Evolutionary conservation across 768 basidiomycete genomes (phyloP).

Genomic region (Leccinum olivaceopallidum): DNA sequence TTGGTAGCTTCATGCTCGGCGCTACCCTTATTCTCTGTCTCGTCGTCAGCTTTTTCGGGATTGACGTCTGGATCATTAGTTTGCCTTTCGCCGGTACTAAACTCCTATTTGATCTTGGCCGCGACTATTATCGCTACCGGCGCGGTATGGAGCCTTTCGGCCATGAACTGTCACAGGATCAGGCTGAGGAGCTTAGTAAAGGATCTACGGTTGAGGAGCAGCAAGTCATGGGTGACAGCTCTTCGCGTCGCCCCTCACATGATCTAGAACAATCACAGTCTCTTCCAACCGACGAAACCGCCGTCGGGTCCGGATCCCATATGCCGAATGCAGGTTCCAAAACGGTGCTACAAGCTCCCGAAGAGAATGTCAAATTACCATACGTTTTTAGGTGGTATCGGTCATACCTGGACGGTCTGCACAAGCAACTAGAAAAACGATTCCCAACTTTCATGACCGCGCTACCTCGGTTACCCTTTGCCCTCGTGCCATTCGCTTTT

Average conservation of each 20-base stretch:
- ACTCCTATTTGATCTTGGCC: slow-evolving; percentile 62
- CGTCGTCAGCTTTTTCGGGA: slow-evolving; percentile 69
- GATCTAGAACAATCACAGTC: not conserved
- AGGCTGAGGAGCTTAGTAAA: not conserved
- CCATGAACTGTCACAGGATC: not conserved
- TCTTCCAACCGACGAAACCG: slow-evolving; percentile 9
- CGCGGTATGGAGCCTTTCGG: slow-evolving; percentile 26
- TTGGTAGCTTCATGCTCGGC: slow-evolving; percentile 68
- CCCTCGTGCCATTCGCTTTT: slow-evolving; percentile 88
- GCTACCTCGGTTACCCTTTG: slow-evolving; percentile 70
- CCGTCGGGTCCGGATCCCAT: not conserved
- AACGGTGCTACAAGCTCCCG: not conserved
- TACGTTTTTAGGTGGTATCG: not conserved
- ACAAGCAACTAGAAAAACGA: slow-evolving; percentile 25
- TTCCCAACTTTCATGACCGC: slow-evolving; percentile 76
- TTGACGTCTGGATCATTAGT: slow-evolving; percentile 84
- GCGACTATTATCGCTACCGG: slow-evolving; percentile 53
- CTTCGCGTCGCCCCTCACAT: not conserved
- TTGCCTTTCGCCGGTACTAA: slow-evolving; percentile 79
- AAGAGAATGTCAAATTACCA: not conserved
- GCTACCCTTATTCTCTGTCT: slow-evolving; percentile 73
- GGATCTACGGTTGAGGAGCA: not conserved
- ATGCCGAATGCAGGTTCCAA: not conserved
- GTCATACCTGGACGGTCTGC: not conserved
- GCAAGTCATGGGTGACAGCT: not conserved